These are phyloP conservation scores for Aquilaria sinensis DNA, from an alignment of 345 rosid genomes.

Conservation along the genomic window DNA sequence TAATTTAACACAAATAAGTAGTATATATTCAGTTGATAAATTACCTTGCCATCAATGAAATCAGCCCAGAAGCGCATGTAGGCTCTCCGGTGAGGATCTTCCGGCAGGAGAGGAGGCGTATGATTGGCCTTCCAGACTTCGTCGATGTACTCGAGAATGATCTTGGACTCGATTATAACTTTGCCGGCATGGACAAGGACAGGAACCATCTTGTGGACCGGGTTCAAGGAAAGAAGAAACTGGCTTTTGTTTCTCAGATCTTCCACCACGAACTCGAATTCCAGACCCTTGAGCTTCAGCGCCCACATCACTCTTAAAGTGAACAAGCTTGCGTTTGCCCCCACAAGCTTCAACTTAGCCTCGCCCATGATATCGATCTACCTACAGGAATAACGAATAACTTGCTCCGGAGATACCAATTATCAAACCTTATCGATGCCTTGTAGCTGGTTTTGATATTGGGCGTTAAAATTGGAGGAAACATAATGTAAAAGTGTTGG, in stretches of 20 bases:
- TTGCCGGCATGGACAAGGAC: conserved; percentile 19
- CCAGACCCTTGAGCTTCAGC: conserved; percentile 24
- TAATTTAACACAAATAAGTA: background rate
- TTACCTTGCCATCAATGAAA: conserved; percentile 32
- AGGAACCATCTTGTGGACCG: conserved; percentile 27
- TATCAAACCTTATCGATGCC: no score
- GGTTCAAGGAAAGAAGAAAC: conserved; percentile 21
- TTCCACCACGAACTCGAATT: conserved; percentile 20
- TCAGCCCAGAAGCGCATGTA: conserved; percentile 29
- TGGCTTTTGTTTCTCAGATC: conserved; percentile 26
- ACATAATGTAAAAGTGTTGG: no score
- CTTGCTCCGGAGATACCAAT: no score
- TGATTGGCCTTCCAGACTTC: conserved; percentile 15
- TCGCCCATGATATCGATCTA: no score
- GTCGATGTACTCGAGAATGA: conserved; percentile 26
- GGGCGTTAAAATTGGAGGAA: fast-evolving
- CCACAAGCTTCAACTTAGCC: conserved; percentile 16
- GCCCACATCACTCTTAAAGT: conserved; percentile 28
- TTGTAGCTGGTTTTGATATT: fast-evolving
- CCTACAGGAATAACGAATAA: no score
- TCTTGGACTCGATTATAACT: conserved; percentile 16
- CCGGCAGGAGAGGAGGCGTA: conserved; percentile 11
- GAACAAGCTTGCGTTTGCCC: conserved; percentile 3
- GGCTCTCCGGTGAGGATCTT: conserved; percentile 23
- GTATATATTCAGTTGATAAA: background rate